These are phyloP conservation scores for Leccinum ochraceum DNA, from an alignment of 768 basidiomycete genomes.

Conservation along the genomic window DNA sequence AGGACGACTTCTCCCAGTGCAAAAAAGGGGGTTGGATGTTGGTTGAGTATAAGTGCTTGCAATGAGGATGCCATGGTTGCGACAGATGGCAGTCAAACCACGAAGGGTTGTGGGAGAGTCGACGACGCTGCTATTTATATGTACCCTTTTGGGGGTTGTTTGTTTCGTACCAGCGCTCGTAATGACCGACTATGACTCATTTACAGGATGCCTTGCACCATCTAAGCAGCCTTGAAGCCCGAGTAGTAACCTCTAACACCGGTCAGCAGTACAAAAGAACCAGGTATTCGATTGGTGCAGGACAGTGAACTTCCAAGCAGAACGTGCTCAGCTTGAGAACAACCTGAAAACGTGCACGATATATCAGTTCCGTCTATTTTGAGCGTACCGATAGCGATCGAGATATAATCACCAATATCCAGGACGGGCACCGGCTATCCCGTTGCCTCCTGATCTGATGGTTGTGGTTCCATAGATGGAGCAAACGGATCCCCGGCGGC, in stretches of 20 bases:
- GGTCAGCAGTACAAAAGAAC: background rate
- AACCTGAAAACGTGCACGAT: constrained; percentile 1
- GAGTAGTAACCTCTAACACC: background rate
- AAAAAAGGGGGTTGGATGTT: constrained; percentile 29
- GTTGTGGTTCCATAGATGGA: constrained; percentile 22
- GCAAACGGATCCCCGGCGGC: constrained; percentile 61
- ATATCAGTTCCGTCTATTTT: constrained; percentile 7
- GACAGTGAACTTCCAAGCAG: background rate
- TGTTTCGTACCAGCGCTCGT: constrained; percentile 9
- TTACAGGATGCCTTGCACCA: background rate
- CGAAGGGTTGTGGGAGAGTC: background rate
- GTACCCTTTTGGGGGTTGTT: constrained; percentile 19
- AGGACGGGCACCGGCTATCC: constrained; percentile 6
- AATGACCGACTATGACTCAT: background rate
- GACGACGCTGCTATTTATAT: constrained; percentile 14
- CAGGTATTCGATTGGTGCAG: background rate
- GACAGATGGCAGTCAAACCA: constrained; percentile 12
- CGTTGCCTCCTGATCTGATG: constrained; percentile 13
- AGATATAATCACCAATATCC: constrained; percentile 10
- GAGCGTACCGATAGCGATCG: background rate
- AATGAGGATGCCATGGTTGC: constrained; percentile 22
- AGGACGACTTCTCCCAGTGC: constrained; percentile 24
- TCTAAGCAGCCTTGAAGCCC: background rate
- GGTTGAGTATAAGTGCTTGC: constrained; percentile 26
- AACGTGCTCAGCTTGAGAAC: background rate